Conservation (phyloP, 2,329 filamentous ascomycete species). For the Cercospora citrullina region DNA sequence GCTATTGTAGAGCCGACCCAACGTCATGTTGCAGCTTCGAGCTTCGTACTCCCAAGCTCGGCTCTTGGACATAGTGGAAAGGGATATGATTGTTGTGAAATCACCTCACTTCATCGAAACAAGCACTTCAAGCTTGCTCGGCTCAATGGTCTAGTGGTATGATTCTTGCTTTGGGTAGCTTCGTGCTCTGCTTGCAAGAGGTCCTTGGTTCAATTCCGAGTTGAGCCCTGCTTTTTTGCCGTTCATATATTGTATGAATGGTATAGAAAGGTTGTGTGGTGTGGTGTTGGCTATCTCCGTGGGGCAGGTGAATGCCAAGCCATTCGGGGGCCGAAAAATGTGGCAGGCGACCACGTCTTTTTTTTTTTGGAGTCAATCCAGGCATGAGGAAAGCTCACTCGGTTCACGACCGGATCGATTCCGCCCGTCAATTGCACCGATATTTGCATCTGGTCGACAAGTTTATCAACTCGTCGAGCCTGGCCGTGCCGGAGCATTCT, state of each 20-base stretch:
- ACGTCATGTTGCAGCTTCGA: neutral
- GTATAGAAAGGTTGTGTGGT: neutral
- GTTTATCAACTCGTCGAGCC: neutral
- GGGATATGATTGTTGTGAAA: neutral
- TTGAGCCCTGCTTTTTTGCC: conserved; percentile 2
- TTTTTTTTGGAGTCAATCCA: neutral
- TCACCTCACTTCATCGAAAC: too few species aligned
- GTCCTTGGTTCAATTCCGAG: conserved; percentile 18
- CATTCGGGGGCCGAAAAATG: neutral
- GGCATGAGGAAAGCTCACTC: neutral
- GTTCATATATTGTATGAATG: neutral
- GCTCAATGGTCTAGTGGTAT: conserved; percentile 7
- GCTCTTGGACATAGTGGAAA: neutral
- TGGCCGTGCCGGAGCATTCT: neutral
- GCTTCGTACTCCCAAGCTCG: neutral
- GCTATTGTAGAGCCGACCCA: neutral
- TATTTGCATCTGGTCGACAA: neutral
- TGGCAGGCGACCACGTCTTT: neutral
- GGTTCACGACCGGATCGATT: neutral
- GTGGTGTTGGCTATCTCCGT: neutral
- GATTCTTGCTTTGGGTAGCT: conserved; percentile 21
- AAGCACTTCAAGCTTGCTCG: neutral
- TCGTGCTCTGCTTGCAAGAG: conserved; percentile 12
- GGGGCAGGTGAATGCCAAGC: neutral
- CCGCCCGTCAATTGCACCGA: neutral